Conservation (phyloP, 805 yeast species). For the Saccharomycopsis malanga region DNA sequence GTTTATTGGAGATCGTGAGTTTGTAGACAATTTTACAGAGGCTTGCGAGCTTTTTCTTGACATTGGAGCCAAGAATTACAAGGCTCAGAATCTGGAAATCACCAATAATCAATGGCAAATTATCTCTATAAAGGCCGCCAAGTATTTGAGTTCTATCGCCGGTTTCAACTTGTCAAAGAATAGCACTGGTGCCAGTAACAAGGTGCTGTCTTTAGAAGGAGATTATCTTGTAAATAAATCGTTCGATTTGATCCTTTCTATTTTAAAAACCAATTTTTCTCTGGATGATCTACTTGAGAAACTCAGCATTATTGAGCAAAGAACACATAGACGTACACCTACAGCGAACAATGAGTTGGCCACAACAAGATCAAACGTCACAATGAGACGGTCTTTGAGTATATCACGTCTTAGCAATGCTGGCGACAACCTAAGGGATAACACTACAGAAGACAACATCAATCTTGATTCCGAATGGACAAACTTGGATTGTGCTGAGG, state of each 20-base stretch:
- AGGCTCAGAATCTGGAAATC: conserved; percentile 12
- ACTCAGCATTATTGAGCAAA: conserved; percentile 4
- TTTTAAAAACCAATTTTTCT: conserved; percentile 5
- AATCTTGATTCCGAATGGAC: conserved; percentile 16
- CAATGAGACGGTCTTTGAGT: conserved; percentile 10
- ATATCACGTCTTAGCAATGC: not conserved
- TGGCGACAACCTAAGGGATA: not conserved
- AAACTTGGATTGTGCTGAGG: conserved; percentile 17
- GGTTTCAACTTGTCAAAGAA: conserved; percentile 11
- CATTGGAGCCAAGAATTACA: conserved; percentile 20
- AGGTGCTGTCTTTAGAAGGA: not conserved
- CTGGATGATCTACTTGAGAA: conserved; percentile 5
- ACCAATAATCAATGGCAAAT: conserved; percentile 18
- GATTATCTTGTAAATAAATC: conserved; percentile 7
- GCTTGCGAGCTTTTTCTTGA: conserved; percentile 30
- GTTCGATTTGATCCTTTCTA: conserved; percentile 9
- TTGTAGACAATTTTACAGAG: conserved; percentile 40
- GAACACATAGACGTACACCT: not conserved
- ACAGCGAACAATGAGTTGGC: not conserved
- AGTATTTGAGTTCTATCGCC: conserved; percentile 23
- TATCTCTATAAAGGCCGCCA: conserved; percentile 24
- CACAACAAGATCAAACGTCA: not conserved
- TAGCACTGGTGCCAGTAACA: not conserved
- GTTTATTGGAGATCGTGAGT: conserved; percentile 57
- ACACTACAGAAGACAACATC: conserved; percentile 17